Evolutionary conservation across 2,329 filamentous ascomycete genomes (phyloP).

Genomic region (Fusarium agapanthi): DNA sequence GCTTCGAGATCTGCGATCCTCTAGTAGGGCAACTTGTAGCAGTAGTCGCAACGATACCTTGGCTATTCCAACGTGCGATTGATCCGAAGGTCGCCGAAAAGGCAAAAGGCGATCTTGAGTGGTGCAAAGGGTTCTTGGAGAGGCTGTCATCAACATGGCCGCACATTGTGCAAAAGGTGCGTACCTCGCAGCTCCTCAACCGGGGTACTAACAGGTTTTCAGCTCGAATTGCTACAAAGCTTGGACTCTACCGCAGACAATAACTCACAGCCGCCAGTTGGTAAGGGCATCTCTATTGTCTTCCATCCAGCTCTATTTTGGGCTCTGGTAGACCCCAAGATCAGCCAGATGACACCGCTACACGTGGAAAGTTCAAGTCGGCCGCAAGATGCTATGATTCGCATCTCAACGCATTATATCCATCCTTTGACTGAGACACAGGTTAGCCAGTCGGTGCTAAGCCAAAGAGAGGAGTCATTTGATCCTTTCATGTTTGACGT

Average conservation of each 20-base stretch:
- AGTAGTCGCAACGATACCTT: slow-evolving; percentile 11
- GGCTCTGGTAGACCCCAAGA: slow-evolving; percentile 7
- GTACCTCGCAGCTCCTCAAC: background rate
- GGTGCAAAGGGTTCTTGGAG: slow-evolving; percentile 8
- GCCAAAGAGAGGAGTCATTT: background rate
- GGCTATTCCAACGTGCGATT: slow-evolving; percentile 13
- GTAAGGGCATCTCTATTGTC: background rate
- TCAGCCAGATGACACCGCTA: background rate
- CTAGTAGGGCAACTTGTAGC: slow-evolving; percentile 9
- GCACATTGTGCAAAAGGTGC: slow-evolving; percentile 19
- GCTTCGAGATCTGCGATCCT: background rate
- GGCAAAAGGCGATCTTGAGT: background rate
- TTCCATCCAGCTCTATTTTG: slow-evolving; percentile 11
- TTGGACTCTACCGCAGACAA: background rate
- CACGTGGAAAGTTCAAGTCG: background rate
- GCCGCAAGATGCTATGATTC: background rate
- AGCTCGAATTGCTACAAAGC: slow-evolving; percentile 4
- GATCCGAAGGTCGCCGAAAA: slow-evolving; percentile 6
- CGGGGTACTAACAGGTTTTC: background rate
- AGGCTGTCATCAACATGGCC: slow-evolving; percentile 6
- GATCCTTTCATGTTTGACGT: background rate
- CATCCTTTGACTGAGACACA: background rate
- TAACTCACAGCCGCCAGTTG: background rate
- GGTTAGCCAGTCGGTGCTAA: background rate
- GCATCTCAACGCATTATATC: slow-evolving; percentile 7